phyloP scores from a whole-genome alignment of 805 yeast genomes.

The Teunomyces funiuensis region DNA sequence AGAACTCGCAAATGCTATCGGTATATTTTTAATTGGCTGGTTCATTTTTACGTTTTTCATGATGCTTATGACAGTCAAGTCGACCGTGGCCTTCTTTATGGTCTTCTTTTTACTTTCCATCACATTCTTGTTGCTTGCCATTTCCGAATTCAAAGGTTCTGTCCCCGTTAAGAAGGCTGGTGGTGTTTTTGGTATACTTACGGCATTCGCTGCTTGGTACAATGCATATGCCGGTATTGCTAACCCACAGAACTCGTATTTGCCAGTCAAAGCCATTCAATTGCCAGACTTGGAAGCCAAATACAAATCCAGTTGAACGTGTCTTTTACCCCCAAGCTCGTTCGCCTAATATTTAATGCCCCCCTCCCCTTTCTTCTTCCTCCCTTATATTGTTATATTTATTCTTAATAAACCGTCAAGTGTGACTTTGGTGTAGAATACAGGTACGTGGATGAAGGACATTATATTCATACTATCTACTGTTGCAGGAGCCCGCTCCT shows the following conservation, averaged over 20 bases:
- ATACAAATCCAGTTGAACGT: conserved; percentile 1
- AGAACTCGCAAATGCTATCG: conserved; percentile 36
- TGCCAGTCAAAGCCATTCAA: conserved; percentile 48
- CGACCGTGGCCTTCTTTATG: conserved; percentile 43
- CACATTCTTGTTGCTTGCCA: conserved; percentile 42
- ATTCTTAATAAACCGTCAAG: conserved; percentile 4
- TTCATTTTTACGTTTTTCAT: conserved; percentile 45
- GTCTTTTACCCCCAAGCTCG: conserved; percentile 1
- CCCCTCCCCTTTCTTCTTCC: neutral
- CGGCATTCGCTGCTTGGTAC: conserved; percentile 46
- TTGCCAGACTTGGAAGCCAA: conserved; percentile 43
- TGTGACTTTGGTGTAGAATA: neutral
- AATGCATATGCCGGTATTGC: conserved; percentile 51
- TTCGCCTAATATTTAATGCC: conserved; percentile 2
- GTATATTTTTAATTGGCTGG: conserved; percentile 42
- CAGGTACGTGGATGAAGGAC: too few relatives aligned
- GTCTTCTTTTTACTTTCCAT: conserved; percentile 41
- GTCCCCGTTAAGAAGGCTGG: conserved; percentile 35
- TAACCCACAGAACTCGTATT: conserved; percentile 61
- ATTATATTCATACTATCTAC: neutral
- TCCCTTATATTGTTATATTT: conserved; percentile 1
- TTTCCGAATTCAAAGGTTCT: conserved; percentile 32
- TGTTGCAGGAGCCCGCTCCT: conserved; percentile 5
- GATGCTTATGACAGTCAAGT: conserved; percentile 41
- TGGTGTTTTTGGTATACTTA: conserved; percentile 42